phyloP scores from a whole-genome alignment of 2,329 filamentous ascomycete species.

The Hypoxylon sp. region DNA sequence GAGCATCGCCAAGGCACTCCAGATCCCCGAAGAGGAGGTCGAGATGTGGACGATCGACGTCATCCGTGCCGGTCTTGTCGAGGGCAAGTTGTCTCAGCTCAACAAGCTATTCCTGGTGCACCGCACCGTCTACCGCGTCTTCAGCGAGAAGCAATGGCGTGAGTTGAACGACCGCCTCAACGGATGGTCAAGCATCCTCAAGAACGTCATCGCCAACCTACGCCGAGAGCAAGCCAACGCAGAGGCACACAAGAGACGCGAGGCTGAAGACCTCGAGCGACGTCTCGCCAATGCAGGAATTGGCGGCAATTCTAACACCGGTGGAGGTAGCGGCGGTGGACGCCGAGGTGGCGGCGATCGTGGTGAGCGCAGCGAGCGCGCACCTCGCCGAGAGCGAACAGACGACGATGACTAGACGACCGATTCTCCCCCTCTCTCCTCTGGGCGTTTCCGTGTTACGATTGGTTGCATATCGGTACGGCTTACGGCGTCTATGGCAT shows the following conservation, averaged over 20 bases:
- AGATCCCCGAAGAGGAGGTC: conserved; percentile 85
- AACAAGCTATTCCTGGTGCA: conserved; percentile 95
- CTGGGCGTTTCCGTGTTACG: conserved; percentile 45
- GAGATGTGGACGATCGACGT: conserved; percentile 99
- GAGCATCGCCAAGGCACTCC: conserved; percentile 85
- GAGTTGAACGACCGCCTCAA: conserved; percentile 92
- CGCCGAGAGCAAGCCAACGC: conserved; percentile 86
- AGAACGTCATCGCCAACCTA: conserved; percentile 83
- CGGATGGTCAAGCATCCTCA: conserved; percentile 88
- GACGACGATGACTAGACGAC: conserved; percentile 69
- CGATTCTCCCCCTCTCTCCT: conserved; percentile 27
- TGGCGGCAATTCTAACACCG: conserved; percentile 54
- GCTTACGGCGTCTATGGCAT: conserved; percentile 49
- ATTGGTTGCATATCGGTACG: conserved; percentile 45
- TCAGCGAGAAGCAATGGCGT: conserved; percentile 97
- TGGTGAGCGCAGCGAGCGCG: conserved; percentile 52
- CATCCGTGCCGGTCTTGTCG: conserved; percentile 93
- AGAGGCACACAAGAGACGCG: conserved; percentile 82
- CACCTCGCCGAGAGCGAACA: conserved; percentile 62
- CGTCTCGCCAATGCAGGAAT: conserved; percentile 67
- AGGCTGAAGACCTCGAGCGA: conserved; percentile 78
- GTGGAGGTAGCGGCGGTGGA: conserved; percentile 51
- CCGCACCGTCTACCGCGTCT: conserved; percentile 95
- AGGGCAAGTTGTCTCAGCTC: conserved; percentile 95
- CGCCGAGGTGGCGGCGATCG: conserved; percentile 48